Percentiles rank a stretch among this genome's conserved stretches.
phyloP scores from a whole-genome alignment of 1,284 basidiomycete species.

The Boletus nobilissimus region DNA sequence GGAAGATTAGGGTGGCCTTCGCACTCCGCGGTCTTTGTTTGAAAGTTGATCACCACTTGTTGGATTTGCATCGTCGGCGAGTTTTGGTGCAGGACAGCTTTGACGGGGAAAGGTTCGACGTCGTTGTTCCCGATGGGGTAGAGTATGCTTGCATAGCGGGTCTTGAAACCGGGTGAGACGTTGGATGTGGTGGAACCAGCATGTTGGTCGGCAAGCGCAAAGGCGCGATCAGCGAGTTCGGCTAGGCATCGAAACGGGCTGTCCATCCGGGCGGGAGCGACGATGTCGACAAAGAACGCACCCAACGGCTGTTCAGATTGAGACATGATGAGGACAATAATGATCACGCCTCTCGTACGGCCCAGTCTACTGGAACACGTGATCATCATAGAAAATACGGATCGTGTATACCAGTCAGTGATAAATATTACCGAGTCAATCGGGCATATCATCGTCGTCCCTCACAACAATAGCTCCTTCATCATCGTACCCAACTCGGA shows the following conservation, averaged over 20 bases:
- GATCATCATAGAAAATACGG: neutral
- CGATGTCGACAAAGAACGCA: conserved; percentile 34
- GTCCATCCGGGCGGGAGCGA: conserved; percentile 17
- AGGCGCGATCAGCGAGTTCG: conserved; percentile 36
- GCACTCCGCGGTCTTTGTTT: conserved; percentile 28
- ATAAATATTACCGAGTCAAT: neutral
- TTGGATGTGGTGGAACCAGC: neutral
- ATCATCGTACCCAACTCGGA: conserved; percentile 43
- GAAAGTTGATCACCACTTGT: conserved; percentile 36
- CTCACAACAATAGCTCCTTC: conserved; percentile 55
- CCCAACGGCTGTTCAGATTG: conserved; percentile 26
- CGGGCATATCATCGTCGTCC: conserved; percentile 47
- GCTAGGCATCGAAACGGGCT: conserved; percentile 26
- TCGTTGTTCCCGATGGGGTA: conserved; percentile 28
- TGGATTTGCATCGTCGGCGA: conserved; percentile 18
- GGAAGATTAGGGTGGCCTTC: conserved; percentile 32
- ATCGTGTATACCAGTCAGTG: conserved; percentile 4
- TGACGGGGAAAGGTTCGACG: conserved; percentile 25
- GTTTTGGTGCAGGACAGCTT: conserved; percentile 31
- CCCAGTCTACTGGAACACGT: neutral
- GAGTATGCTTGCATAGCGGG: conserved; percentile 32
- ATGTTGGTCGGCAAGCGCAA: conserved; percentile 24
- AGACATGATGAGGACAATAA: conserved; percentile 32
- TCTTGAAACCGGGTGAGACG: conserved; percentile 1
- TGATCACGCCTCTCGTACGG: neutral